A percentile compares a stretch with the other conserved stretches of the same genome.
Evolutionary conservation across 1,139 yeast species (phyloP).

Genomic region (Candida sp.): DNA sequence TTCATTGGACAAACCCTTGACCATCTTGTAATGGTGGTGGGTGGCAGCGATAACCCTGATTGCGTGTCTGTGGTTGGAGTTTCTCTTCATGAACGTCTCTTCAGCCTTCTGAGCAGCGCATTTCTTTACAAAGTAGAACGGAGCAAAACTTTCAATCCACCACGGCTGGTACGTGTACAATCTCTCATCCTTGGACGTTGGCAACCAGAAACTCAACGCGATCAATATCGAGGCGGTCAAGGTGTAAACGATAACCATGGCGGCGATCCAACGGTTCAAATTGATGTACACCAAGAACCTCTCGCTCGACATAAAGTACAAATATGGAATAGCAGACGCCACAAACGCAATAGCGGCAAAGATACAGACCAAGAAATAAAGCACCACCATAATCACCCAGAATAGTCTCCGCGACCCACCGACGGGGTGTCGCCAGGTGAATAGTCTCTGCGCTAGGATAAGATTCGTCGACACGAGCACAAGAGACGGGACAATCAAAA

Average conservation of each 20-base stretch:
- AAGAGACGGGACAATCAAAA: constrained; percentile 37
- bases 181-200: constrained; percentile 53
- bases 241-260: constrained; percentile 60
- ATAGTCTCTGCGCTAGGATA: constrained; percentile 45
- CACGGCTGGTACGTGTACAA: constrained; percentile 51
- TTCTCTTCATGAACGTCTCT: constrained; percentile 46
- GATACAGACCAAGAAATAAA: constrained; percentile 32
- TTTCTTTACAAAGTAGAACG: constrained; percentile 44
- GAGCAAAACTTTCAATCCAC: constrained; percentile 50
- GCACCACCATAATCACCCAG: constrained; percentile 35
- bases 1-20: constrained; percentile 42
- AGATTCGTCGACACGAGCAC: constrained; percentile 39
- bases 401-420: constrained; percentile 44
- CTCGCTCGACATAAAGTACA: constrained; percentile 26
- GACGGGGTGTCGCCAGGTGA: constrained; percentile 53
- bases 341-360: constrained; percentile 35
- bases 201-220: constrained; percentile 53
- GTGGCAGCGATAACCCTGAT: constrained; percentile 49
- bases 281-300: constrained; percentile 5
- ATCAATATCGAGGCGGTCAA: constrained; percentile 55
- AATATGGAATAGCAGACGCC: constrained; percentile 40
- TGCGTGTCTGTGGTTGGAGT: constrained; percentile 48
- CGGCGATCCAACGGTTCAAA: constrained; percentile 34
- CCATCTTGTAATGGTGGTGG: constrained; percentile 44
- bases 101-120: constrained; percentile 45